phyloP scores from a whole-genome alignment of 257 asterid genomes.

The Plantago major region DNA sequence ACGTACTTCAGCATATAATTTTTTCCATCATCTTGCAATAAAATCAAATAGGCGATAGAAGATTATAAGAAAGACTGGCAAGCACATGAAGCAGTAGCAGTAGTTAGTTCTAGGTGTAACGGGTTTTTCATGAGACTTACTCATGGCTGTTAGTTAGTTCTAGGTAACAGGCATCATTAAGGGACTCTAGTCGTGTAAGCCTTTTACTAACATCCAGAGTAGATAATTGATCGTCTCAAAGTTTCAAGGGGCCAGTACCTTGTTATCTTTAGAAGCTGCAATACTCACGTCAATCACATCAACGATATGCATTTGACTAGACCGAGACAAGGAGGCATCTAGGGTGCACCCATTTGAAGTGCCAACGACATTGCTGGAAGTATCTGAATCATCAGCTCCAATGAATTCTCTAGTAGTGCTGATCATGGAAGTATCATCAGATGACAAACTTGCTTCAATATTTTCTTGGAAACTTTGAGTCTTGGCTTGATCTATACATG shows the following conservation, averaged over 20 bases:
- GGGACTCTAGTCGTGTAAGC: neutral
- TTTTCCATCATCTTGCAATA: too few species aligned
- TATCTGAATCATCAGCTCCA: constrained; percentile 24
- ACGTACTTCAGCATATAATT: too few species aligned
- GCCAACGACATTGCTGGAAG: constrained; percentile 18
- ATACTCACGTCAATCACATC: constrained; percentile 64
- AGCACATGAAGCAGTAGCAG: too few species aligned
- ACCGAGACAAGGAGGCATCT: constrained; percentile 36
- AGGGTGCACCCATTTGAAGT: constrained; percentile 27
- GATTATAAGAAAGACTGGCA: too few species aligned
- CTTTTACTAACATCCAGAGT: neutral
- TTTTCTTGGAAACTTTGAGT: constrained; percentile 24
- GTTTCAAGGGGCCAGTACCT: constrained; percentile 40
- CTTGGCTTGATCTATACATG: constrained; percentile 28
- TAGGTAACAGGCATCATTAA: too few species aligned
- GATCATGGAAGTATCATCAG: constrained; percentile 21
- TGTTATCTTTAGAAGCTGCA: constrained; percentile 59
- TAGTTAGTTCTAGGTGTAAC: too few species aligned
- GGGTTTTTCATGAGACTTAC: too few species aligned
- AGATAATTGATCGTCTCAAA: constrained; percentile 2
- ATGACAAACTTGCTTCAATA: constrained; percentile 19
- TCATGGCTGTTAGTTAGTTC: too few species aligned
- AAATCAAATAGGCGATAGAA: too few species aligned
- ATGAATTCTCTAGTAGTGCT: constrained; percentile 21
- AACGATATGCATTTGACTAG: constrained; percentile 39